Conservation (phyloP, 768 basidiomycete species). For the Boletus bicolor region DNA sequence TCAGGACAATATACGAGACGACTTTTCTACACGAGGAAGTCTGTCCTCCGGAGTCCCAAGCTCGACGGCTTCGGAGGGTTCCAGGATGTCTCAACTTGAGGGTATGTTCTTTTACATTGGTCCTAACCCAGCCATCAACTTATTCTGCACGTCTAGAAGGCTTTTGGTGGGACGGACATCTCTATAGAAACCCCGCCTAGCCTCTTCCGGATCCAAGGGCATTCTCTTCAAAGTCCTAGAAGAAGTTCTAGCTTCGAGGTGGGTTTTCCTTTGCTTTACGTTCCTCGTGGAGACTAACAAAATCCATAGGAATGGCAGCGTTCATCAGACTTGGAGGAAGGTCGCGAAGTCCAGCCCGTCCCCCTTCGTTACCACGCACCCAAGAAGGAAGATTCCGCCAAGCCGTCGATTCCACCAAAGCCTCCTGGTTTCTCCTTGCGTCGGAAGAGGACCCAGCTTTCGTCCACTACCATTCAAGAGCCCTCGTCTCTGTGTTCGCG, state of each 20-base stretch:
- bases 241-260: not conserved
- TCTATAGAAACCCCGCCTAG: not conserved
- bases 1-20: not conserved
- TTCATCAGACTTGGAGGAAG: not conserved
- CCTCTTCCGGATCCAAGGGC: not conserved
- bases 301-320: not conserved
- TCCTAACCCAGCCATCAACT: not conserved
- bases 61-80: constrained; percentile 5
- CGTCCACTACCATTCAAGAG: not conserved
- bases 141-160: not conserved
- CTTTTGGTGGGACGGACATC: not conserved
- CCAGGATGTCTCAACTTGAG: constrained; percentile 2
- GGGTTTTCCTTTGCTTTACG: not conserved
- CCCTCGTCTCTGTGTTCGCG: not conserved
- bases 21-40: not conserved
- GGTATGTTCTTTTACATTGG: not conserved
- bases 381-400: not conserved
- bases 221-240: not conserved
- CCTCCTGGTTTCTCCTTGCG: not conserved
- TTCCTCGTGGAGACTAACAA: not conserved
- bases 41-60: not conserved
- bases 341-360: not conserved
- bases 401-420: constrained; percentile 7
- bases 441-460: not conserved
- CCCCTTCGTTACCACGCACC: not conserved